A percentile compares a stretch with the other conserved stretches of the same genome.
phyloP scores from a whole-genome alignment of 495 filamentous ascomycete genomes.

The Hyaloscypha hepaticicola region DNA sequence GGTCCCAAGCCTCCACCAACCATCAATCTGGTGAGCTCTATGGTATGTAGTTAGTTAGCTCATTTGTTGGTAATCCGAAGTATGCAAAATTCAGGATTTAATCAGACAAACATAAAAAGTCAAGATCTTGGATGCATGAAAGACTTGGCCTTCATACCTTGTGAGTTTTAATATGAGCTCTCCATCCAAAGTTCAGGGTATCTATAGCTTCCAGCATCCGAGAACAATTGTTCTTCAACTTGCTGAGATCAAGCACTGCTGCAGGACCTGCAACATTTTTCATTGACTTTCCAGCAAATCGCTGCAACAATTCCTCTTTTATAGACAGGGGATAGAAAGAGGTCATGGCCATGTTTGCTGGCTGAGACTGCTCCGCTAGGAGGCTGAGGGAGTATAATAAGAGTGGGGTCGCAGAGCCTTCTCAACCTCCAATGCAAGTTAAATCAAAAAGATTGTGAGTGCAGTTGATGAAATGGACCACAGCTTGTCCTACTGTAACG shows the following conservation, averaged over 20 bases:
- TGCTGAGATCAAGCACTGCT: conserved; percentile 66
- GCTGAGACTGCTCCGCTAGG: conserved; percentile 1
- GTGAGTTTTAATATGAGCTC: conserved; percentile 85
- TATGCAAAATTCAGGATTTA: neutral
- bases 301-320: conserved; percentile 43
- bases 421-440: too few relatives aligned
- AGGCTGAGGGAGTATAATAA: neutral
- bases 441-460: too few relatives aligned
- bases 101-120: neutral
- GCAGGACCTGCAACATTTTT: conserved; percentile 63
- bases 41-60: conserved; percentile 50
- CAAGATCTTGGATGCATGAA: neutral
- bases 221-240: conserved; percentile 67
- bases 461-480: neutral
- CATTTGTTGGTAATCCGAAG: neutral
- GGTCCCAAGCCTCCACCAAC: conserved; percentile 54
- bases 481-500: neutral
- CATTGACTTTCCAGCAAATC: conserved; percentile 63
- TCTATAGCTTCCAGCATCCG: conserved; percentile 67
- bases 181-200: conserved; percentile 62
- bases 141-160: conserved; percentile 52
- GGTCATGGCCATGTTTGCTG: conserved; percentile 21
- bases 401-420: too few relatives aligned
- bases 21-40: conserved; percentile 71
- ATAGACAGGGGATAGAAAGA: conserved; percentile 25